Conservation (phyloP, 768 basidiomycete genomes). For the Pleurotus eryngii region DNA sequence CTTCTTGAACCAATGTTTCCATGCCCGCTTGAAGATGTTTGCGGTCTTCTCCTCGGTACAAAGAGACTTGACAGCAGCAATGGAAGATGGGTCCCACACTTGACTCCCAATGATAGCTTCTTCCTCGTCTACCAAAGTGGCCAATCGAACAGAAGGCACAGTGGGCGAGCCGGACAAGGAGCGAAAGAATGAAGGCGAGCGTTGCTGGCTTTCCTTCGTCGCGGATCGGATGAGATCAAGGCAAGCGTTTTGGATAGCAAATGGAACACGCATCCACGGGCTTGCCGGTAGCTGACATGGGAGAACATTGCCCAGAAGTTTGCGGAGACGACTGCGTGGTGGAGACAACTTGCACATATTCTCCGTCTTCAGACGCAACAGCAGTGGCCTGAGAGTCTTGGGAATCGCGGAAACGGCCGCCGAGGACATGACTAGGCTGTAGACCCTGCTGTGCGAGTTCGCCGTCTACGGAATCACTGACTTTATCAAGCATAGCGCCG, state of each 20-base stretch:
- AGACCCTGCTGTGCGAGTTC: constrained; percentile 36
- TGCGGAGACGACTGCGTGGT: not conserved
- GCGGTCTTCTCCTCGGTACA: constrained; percentile 19
- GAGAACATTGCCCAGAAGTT: not conserved
- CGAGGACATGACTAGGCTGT: constrained; percentile 17
- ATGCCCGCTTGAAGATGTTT: constrained; percentile 21
- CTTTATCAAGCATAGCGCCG: constrained; percentile 39
- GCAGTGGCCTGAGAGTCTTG: constrained; percentile 61
- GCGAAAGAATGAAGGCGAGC: constrained; percentile 1
- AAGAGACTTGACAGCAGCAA: not conserved
- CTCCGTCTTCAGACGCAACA: constrained; percentile 28
- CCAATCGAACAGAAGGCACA: not conserved
- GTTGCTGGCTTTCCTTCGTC: not conserved
- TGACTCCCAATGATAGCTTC: not conserved
- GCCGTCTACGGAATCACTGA: constrained; percentile 42
- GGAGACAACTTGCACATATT: constrained; percentile 2
- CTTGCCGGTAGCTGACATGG: not conserved
- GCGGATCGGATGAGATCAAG: constrained; percentile 4
- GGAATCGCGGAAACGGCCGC: constrained; percentile 53
- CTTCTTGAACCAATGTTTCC: constrained; percentile 4
- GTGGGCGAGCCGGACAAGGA: constrained; percentile 1
- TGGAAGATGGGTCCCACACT: constrained; percentile 1
- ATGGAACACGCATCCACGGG: constrained; percentile 3
- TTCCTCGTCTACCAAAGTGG: constrained; percentile 4
- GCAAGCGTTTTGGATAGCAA: constrained; percentile 3